Evolutionary conservation across 2,329 filamentous ascomycete genomes (phyloP).

Genomic region (Graphiopsis chlorocephala): DNA sequence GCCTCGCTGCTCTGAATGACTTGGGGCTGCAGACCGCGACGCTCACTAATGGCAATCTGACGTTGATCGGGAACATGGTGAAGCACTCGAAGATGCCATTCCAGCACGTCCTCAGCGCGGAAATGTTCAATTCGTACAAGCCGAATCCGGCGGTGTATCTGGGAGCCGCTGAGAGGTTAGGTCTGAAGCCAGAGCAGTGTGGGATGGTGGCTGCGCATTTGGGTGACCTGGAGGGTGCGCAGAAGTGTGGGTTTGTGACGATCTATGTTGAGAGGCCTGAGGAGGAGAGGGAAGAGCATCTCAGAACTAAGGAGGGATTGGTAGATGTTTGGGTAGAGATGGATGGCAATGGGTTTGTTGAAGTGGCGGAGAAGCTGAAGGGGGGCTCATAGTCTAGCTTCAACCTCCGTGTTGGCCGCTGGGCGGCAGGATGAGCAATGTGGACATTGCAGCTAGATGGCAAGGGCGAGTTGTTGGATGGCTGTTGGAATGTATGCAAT

Average conservation of each 20-base stretch:
- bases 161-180: conserved; percentile 62
- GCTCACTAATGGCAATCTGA: conserved; percentile 71
- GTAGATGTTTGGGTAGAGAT: conserved; percentile 63
- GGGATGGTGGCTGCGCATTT: conserved; percentile 78
- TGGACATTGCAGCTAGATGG: background rate
- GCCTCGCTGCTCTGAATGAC: conserved; percentile 49
- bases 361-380: conserved; percentile 41
- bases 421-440: background rate
- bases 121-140: conserved; percentile 74
- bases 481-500: background rate
- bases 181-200: conserved; percentile 58
- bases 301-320: conserved; percentile 56
- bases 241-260: conserved; percentile 62
- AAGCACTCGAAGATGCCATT: conserved; percentile 61
- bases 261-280: conserved; percentile 68
- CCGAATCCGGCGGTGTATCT: conserved; percentile 66
- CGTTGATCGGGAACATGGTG: conserved; percentile 64
- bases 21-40: conserved; percentile 58
- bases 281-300: conserved; percentile 62
- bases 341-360: conserved; percentile 50
- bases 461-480: background rate
- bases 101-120: conserved; percentile 60
- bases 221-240: conserved; percentile 65
- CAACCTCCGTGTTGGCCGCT: background rate
- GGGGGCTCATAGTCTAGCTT: background rate